Evolutionary conservation across 768 basidiomycete species (phyloP).

Genomic region (Termitomyces sp.): DNA sequence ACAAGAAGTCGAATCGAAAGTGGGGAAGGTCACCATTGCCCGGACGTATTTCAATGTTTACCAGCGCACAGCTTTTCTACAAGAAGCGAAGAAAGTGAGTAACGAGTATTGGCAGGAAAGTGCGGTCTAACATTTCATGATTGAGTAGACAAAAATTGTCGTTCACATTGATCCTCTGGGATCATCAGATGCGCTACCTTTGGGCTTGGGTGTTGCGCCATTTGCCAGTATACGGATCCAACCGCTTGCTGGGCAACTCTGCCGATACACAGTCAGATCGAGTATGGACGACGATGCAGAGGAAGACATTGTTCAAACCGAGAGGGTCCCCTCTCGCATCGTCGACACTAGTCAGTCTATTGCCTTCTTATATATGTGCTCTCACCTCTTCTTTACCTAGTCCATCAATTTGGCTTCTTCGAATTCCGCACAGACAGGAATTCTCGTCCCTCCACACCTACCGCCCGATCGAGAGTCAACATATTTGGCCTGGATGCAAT

Average conservation of each 20-base stretch:
- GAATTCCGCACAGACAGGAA: slow-evolving; percentile 75
- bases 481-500: slow-evolving; percentile 90
- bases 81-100: slow-evolving; percentile 75
- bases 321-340: slow-evolving; percentile 70
- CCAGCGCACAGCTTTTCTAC: slow-evolving; percentile 74
- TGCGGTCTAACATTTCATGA: slow-evolving; percentile 3
- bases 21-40: slow-evolving; percentile 62
- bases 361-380: slow-evolving; percentile 2
- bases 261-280: slow-evolving; percentile 74
- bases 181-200: slow-evolving; percentile 73
- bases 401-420: slow-evolving; percentile 88
- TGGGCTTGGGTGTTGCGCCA: slow-evolving; percentile 68
- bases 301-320: slow-evolving; percentile 81
- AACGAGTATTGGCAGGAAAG: not conserved
- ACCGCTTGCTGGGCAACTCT: slow-evolving; percentile 80
- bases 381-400: slow-evolving; percentile 35
- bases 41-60: slow-evolving; percentile 91
- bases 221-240: slow-evolving; percentile 81
- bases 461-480: slow-evolving; percentile 73
- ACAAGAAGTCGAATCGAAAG: slow-evolving; percentile 69
- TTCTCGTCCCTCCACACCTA: slow-evolving; percentile 85
- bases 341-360: slow-evolving; percentile 73
- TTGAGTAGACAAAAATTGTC: slow-evolving; percentile 75
- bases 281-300: slow-evolving; percentile 72
- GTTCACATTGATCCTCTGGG: slow-evolving; percentile 82